A percentile compares a stretch with the other conserved stretches of the same genome.
phyloP scores from a whole-genome alignment of 31 red algal species.

The Asparagopsis taxiformis region DNA sequence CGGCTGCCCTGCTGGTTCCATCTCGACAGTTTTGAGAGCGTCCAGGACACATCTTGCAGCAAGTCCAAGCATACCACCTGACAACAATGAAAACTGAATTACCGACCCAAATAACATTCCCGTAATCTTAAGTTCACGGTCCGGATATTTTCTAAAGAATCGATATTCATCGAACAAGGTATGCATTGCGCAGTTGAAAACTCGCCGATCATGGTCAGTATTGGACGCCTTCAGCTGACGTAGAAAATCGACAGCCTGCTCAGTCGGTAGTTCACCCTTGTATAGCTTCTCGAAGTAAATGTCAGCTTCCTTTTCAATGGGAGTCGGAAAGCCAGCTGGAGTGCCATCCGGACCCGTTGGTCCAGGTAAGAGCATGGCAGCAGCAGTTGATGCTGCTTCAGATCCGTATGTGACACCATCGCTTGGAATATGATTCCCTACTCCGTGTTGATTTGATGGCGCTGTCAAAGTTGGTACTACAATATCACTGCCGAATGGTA shows the following conservation, averaged over 20 bases:
- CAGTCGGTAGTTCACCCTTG: conserved; percentile 33
- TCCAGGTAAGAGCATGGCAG: conserved; percentile 37
- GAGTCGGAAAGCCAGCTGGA: conserved; percentile 53
- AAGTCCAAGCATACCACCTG: conserved; percentile 57
- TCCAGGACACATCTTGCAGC: conserved; percentile 75
- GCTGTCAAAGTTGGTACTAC: not conserved
- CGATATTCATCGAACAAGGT: conserved; percentile 97
- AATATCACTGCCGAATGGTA: conserved; percentile 39
- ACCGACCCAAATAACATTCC: conserved; percentile 89
- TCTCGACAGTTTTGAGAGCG: conserved; percentile 34
- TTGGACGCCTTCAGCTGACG: conserved; percentile 38
- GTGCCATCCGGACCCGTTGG: conserved; percentile 4
- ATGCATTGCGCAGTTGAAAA: conserved; percentile 89
- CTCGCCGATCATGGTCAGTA: conserved; percentile 48
- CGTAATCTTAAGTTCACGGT: conserved; percentile 83
- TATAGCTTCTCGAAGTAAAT: conserved; percentile 68
- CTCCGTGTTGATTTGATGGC: not conserved
- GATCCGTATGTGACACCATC: not conserved
- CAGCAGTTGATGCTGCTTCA: conserved; percentile 38
- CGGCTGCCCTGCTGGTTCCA: conserved; percentile 25
- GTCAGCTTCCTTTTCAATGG: conserved; percentile 84
- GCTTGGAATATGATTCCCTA: not conserved
- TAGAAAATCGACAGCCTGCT: conserved; percentile 66
- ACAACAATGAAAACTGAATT: conserved; percentile 65
- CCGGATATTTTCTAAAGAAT: conserved; percentile 92